These are phyloP conservation scores for Paulownia fortunei DNA, from an alignment of 257 asterid species.

Conservation along the genomic window DNA sequence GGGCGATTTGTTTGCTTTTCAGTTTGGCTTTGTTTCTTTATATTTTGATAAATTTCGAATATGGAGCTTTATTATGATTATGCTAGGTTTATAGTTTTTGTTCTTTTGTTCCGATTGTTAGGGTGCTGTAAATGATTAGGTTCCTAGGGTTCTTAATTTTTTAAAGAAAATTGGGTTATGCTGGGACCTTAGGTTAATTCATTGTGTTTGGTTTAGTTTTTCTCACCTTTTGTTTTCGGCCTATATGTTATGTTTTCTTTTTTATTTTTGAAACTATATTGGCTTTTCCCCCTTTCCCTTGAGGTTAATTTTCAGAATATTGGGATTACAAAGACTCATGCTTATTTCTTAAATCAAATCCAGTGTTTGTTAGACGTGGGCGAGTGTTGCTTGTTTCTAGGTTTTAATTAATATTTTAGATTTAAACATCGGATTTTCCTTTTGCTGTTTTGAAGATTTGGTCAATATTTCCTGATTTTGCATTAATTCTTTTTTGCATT, in stretches of 20 bases:
- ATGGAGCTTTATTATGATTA: background rate
- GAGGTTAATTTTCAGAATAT: background rate
- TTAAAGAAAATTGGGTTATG: background rate
- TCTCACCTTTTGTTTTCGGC: background rate
- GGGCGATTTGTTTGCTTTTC: background rate
- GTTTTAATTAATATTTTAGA: background rate
- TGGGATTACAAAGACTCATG: background rate
- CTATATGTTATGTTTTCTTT: background rate
- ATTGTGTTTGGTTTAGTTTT: background rate
- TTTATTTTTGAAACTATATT: background rate
- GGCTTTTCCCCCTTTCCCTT: background rate
- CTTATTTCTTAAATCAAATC: background rate
- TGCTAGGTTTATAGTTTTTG: background rate
- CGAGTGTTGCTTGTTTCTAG: background rate
- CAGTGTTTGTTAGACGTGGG: background rate
- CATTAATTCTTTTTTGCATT: background rate
- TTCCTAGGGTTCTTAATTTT: constrained; percentile 12
- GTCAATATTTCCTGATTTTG: background rate
- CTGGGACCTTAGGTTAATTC: constrained; percentile 19
- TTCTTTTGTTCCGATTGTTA: background rate
- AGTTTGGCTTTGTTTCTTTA: background rate
- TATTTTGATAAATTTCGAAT: background rate
- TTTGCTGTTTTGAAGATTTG: background rate
- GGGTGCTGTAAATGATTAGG: background rate
- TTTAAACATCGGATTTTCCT: background rate